These are phyloP conservation scores for Tetracentron sinense DNA, from an alignment of 164 flowering plant genomes.

Conservation along the genomic window DNA sequence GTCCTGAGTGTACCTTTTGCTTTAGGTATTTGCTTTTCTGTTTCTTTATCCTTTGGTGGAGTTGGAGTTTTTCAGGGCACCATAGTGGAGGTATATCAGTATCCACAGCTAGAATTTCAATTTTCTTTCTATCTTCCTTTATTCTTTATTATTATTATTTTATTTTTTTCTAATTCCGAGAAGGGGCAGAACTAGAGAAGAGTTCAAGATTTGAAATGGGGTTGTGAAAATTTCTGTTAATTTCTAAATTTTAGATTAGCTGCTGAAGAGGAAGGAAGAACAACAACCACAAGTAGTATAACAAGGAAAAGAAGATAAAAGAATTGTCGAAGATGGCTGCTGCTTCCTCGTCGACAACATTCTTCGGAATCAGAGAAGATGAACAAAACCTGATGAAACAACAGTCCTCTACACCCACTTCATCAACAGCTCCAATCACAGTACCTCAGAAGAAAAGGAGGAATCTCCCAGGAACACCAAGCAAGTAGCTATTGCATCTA, in stretches of 20 bases:
- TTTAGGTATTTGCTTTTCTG: slow-evolving; percentile 17
- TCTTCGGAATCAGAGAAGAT: slow-evolving; percentile 50
- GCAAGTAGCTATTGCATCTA: slow-evolving; percentile 46
- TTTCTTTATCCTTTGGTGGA: slow-evolving; percentile 6
- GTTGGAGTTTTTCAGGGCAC: slow-evolving; percentile 3
- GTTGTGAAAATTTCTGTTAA: slow-evolving; percentile 11
- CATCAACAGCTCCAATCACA: slow-evolving; percentile 36
- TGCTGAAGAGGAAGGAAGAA: slow-evolving; percentile 9
- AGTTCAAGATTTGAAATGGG: slow-evolving; percentile 22
- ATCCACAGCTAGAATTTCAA: neutral
- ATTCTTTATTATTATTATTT: neutral
- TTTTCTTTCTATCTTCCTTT: no score
- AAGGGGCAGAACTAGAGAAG: neutral
- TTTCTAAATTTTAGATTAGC: slow-evolving; percentile 6
- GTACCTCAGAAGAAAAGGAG: slow-evolving; percentile 59
- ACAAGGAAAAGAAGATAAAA: neutral
- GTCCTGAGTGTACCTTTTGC: slow-evolving; percentile 26
- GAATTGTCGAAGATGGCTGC: slow-evolving; percentile 36
- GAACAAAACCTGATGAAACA: slow-evolving; percentile 40
- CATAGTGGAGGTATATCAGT: slow-evolving; percentile 11
- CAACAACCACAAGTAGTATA: no score
- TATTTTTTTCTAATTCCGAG: neutral
- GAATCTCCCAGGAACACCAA: slow-evolving; percentile 80
- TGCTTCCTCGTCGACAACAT: slow-evolving; percentile 34
- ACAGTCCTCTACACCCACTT: slow-evolving; percentile 32